phyloP scores from a whole-genome alignment of 176 grass and related monocot genomes.

The Avena insularis region DNA sequence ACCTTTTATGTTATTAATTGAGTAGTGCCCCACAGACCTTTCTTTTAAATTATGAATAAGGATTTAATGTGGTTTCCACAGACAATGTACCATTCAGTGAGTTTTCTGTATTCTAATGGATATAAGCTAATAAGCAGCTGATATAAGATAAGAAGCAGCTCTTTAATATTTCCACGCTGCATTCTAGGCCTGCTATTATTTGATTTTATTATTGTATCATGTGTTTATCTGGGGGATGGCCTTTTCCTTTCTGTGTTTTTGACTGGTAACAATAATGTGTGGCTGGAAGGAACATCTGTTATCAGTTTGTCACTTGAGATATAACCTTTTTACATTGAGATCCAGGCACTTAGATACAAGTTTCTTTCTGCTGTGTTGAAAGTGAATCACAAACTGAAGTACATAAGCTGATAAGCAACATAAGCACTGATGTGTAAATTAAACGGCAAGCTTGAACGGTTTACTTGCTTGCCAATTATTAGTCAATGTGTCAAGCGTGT shows the following conservation, averaged over 20 bases:
- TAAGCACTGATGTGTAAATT: background rate
- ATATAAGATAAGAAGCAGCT: background rate
- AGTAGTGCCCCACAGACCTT: slow-evolving; percentile 9
- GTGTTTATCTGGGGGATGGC: background rate
- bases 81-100: background rate
- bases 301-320: slow-evolving; percentile 19
- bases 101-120: slow-evolving; percentile 15
- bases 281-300: background rate
- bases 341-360: background rate
- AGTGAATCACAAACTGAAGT: background rate
- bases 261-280: slow-evolving; percentile 1
- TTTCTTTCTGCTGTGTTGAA: slow-evolving; percentile 1
- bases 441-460: background rate
- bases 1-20: slow-evolving; percentile 7
- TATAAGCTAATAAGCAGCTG: background rate
- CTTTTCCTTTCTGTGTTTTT: slow-evolving; percentile 10
- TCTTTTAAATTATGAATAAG: background rate
- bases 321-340: background rate
- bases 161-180: background rate
- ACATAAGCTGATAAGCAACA: background rate
- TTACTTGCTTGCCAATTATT: background rate
- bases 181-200: slow-evolving; percentile 11
- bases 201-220: slow-evolving; percentile 6
- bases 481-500: background rate
- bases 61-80: background rate